A percentile compares a stretch with the other conserved stretches of the same genome.
Evolutionary conservation across 495 filamentous ascomycete genomes (phyloP).

Genomic region (Penicillium antarcticum): DNA sequence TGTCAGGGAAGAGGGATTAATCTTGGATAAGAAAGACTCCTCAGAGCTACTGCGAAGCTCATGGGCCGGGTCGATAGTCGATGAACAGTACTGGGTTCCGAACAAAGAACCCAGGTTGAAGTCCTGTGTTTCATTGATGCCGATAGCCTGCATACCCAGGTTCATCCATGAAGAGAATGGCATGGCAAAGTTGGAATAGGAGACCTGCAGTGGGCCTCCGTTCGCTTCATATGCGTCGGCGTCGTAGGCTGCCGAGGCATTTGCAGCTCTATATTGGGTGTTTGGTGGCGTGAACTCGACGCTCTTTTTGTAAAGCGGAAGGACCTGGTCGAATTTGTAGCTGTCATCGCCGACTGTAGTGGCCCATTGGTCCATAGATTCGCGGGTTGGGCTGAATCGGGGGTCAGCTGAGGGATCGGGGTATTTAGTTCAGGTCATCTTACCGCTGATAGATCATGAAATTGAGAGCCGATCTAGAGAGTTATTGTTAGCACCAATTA

Average conservation of each 20-base stretch:
- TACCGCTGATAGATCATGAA: constrained; percentile 47
- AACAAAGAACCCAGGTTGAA: constrained; percentile 42
- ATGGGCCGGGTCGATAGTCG: constrained; percentile 33
- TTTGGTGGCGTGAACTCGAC: constrained; percentile 51
- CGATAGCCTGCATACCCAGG: constrained; percentile 35
- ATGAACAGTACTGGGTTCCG: constrained; percentile 36
- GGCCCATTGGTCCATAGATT: constrained; percentile 53
- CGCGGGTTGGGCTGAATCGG: constrained; percentile 28
- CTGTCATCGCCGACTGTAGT: constrained; percentile 51
- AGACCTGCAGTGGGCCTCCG: constrained; percentile 47
- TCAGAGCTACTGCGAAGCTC: constrained; percentile 38
- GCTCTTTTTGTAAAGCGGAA: constrained; percentile 55
- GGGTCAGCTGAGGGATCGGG: neutral
- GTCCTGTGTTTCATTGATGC: constrained; percentile 27
- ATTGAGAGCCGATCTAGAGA: constrained; percentile 41
- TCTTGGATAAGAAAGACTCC: constrained; percentile 28
- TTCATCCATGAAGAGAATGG: constrained; percentile 42
- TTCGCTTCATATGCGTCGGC: constrained; percentile 21
- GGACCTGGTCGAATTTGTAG: constrained; percentile 50
- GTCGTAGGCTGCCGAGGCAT: constrained; percentile 46
- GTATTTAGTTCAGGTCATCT: neutral
- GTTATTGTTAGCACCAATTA: neutral
- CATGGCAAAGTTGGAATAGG: constrained; percentile 47
- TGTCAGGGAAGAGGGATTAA: neutral
- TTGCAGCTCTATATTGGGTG: constrained; percentile 23